These are phyloP conservation scores for Luffa acutangula DNA, from an alignment of 306 rosid species.

Conservation along the genomic window DNA sequence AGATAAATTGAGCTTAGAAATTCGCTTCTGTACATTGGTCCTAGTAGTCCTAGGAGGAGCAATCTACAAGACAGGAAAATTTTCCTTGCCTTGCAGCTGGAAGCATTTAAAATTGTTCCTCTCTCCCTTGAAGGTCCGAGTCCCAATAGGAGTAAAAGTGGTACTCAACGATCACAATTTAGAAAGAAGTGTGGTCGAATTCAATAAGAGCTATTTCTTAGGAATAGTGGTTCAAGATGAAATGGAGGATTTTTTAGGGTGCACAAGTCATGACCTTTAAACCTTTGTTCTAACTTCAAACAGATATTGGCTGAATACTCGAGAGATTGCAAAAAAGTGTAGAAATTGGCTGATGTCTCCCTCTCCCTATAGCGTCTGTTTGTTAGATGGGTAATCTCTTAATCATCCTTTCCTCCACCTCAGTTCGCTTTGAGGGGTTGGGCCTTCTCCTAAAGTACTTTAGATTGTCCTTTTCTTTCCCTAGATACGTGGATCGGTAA, in stretches of 20 bases:
- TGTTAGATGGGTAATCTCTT: not conserved
- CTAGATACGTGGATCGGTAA: not conserved
- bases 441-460: not conserved
- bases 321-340: too few species aligned
- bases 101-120: not conserved
- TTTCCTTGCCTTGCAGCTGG: not conserved
- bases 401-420: not conserved
- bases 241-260: too few species aligned
- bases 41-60: not conserved
- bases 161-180: not conserved
- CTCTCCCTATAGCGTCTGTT: not conserved
- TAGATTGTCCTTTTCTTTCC: not conserved
- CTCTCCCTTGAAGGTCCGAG: not conserved
- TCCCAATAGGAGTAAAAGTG: not conserved
- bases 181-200: not conserved
- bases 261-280: not conserved
- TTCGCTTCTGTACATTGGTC: not conserved
- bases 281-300: not conserved
- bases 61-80: not conserved
- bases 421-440: not conserved
- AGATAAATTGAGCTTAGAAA: not conserved
- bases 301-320: too few species aligned
- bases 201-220: too few species aligned
- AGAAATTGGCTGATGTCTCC: too few species aligned
- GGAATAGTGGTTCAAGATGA: too few species aligned